Evolutionary conservation across 169 alveolate genomes (phyloP).

Genomic region (Babesia gibsoni): DNA sequence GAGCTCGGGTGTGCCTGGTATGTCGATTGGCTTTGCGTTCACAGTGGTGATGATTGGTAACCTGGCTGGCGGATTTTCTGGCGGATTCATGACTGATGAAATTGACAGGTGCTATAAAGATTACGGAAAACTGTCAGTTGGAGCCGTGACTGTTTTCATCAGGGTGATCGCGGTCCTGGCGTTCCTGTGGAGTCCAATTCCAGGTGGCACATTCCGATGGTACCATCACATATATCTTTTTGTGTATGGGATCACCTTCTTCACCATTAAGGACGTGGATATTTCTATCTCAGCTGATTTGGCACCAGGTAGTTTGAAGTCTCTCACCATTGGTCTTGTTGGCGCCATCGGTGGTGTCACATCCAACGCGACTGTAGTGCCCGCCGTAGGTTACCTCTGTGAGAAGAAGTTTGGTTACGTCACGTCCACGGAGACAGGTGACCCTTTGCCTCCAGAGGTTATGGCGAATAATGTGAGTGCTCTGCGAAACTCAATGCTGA

Average conservation of each 20-base stretch:
- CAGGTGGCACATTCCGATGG: constrained; percentile 52
- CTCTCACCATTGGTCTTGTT: constrained; percentile 80
- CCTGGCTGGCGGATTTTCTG: constrained; percentile 85
- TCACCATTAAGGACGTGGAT: constrained; percentile 88
- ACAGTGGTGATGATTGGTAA: constrained; percentile 83
- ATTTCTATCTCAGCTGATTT: constrained; percentile 86
- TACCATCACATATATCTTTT: constrained; percentile 65
- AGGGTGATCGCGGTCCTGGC: constrained; percentile 73
- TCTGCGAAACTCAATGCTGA: constrained; percentile 19
- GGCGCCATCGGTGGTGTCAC: constrained; percentile 85
- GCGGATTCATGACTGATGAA: constrained; percentile 83
- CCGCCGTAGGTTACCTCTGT: constrained; percentile 82
- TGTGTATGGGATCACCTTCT: constrained; percentile 82
- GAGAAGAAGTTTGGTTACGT: constrained; percentile 79
- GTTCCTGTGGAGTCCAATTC: constrained; percentile 65
- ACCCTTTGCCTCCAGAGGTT: neutral
- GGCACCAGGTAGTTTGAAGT: constrained; percentile 84
- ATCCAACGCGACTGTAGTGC: constrained; percentile 84
- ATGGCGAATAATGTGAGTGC: constrained; percentile 7
- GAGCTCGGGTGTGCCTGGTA: no score
- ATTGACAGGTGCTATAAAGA: constrained; percentile 80
- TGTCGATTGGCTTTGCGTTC: constrained; percentile 79
- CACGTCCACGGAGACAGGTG: neutral
- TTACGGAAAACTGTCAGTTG: constrained; percentile 86
- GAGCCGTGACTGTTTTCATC: constrained; percentile 69